A percentile compares a stretch with the other conserved stretches of the same genome.
phyloP scores from a whole-genome alignment of 352 stramenopile genomes.

The Blastocystis sp. region DNA sequence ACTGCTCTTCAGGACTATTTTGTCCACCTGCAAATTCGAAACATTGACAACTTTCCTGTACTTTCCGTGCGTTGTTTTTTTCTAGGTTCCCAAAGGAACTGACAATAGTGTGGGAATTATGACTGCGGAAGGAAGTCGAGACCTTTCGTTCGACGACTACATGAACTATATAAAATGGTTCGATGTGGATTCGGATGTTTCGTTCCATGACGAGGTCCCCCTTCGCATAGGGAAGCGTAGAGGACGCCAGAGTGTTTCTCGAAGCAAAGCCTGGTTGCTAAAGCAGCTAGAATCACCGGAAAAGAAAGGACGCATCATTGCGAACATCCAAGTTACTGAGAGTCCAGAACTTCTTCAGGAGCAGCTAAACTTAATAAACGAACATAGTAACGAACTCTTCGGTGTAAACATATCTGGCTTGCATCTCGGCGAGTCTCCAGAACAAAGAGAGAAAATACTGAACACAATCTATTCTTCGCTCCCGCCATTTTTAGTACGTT shows the following conservation, averaged over 20 bases:
- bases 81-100: not conserved
- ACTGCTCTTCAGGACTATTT: constrained; percentile 51
- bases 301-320: not conserved
- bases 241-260: constrained; percentile 11
- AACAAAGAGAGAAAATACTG: constrained; percentile 31
- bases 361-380: not conserved
- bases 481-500: constrained; percentile 6
- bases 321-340: constrained; percentile 34
- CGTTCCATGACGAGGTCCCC: constrained; percentile 19
- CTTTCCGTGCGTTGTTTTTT: not conserved
- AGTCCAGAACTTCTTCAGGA: constrained; percentile 2
- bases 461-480: not conserved
- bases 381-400: not conserved
- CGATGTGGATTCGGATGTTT: not conserved
- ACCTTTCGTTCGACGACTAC: constrained; percentile 20
- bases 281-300: not conserved
- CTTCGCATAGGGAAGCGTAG: constrained; percentile 5
- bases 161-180: not conserved
- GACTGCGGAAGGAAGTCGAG: constrained; percentile 42
- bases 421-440: constrained; percentile 13
- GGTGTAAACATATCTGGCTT: constrained; percentile 34
- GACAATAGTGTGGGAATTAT: constrained; percentile 18
- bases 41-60: constrained; percentile 46
- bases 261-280: constrained; percentile 14
- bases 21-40: constrained; percentile 31